Conservation (phyloP, 805 yeast species). For the Saturnispora ahearnii region DNA sequence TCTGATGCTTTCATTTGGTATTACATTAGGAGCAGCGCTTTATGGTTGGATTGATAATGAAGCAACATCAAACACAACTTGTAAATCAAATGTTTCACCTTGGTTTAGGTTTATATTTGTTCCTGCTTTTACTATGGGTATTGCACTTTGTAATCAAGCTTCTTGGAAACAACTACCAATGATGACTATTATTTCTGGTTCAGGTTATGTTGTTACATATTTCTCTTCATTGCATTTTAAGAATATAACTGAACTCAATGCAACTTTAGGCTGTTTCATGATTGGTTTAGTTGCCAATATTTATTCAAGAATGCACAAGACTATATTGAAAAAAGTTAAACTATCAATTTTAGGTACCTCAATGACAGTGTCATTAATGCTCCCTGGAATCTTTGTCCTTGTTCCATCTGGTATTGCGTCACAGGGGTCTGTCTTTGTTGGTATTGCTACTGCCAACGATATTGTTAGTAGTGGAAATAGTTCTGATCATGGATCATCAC, state of each 20-base stretch:
- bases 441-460: conserved; percentile 64
- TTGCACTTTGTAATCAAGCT: conserved; percentile 79
- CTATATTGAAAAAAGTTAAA: conserved; percentile 29
- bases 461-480: conserved; percentile 33
- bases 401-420: conserved; percentile 95
- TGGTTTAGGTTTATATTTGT: conserved; percentile 65
- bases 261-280: conserved; percentile 84
- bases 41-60: conserved; percentile 89
- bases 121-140: conserved; percentile 54
- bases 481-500: conserved; percentile 13
- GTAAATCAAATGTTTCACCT: conserved; percentile 46
- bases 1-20: conserved; percentile 84
- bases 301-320: conserved; percentile 79
- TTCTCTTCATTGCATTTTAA: conserved; percentile 66
- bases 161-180: conserved; percentile 71
- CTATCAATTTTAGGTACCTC: conserved; percentile 18
- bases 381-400: conserved; percentile 90
- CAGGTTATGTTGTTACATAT: conserved; percentile 53
- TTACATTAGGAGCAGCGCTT: conserved; percentile 85
- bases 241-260: conserved; percentile 64
- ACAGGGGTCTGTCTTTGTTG: conserved; percentile 75
- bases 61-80: conserved; percentile 58
- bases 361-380: conserved; percentile 90
- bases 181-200: conserved; percentile 67
- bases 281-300: conserved; percentile 83